Evolutionary conservation across 2,329 filamentous ascomycete species (phyloP).

Genomic region (Cryphonectria nitschkei): DNA sequence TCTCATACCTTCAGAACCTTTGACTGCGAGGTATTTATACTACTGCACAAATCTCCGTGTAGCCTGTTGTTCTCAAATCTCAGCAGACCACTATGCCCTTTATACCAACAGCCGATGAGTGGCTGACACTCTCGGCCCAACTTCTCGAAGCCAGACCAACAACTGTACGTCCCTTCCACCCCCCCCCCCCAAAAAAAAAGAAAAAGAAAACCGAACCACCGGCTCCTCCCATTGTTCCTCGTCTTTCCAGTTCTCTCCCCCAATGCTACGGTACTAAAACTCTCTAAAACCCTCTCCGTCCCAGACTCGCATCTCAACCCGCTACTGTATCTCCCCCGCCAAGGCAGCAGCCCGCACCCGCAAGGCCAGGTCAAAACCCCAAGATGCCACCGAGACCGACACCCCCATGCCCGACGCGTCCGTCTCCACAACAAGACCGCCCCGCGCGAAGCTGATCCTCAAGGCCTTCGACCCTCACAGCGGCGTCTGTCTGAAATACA

Average conservation of each 20-base stretch:
- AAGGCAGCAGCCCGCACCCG: constrained; percentile 35
- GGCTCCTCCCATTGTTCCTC: constrained; percentile 26
- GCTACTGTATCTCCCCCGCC: constrained; percentile 73
- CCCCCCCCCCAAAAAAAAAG: too few relatives aligned
- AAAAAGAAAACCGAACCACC: neutral
- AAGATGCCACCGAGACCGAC: constrained; percentile 34
- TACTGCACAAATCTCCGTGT: neutral
- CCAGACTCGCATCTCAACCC: constrained; percentile 88
- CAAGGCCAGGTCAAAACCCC: constrained; percentile 25
- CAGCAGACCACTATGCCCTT: constrained; percentile 66
- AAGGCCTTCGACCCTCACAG: constrained; percentile 87
- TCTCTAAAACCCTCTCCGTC: neutral
- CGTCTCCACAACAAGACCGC: constrained; percentile 44
- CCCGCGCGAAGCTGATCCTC: constrained; percentile 73
- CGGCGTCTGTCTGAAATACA: constrained; percentile 86
- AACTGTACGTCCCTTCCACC: constrained; percentile 72
- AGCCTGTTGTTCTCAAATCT: neutral
- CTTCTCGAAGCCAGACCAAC: constrained; percentile 85
- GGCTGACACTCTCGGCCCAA: constrained; percentile 84
- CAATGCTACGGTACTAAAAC: neutral
- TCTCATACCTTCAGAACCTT: neutral
- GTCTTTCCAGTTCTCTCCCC: constrained; percentile 16
- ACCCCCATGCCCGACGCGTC: constrained; percentile 35
- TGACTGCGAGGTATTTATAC: neutral
- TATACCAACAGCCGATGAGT: constrained; percentile 82